Percentiles rank a stretch among this genome's conserved stretches.
Conservation (phyloP, 31 red algal genomes). For the Odonthalia washingtoniensis region DNA sequence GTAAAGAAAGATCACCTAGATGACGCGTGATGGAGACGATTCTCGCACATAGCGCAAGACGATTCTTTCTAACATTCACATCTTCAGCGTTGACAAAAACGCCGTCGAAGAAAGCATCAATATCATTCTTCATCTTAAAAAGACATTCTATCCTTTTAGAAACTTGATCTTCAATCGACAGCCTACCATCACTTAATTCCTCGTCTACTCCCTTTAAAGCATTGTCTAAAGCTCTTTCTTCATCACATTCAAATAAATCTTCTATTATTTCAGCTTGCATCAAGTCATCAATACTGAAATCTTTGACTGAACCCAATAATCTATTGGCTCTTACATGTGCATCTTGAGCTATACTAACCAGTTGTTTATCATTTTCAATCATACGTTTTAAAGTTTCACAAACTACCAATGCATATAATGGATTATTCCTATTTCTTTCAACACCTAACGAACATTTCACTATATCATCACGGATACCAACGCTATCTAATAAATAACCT, state of each 20-base stretch:
- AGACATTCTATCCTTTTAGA: slow-evolving; percentile 40
- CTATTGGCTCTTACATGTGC: slow-evolving; percentile 77
- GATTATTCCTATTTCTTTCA: slow-evolving; percentile 40
- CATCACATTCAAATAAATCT: slow-evolving; percentile 53
- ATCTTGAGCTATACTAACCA: slow-evolving; percentile 59
- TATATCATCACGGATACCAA: slow-evolving; percentile 62
- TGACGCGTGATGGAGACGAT: slow-evolving; percentile 57
- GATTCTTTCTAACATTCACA: slow-evolving; percentile 64
- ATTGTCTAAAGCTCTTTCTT: slow-evolving; percentile 58
- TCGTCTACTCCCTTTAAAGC: slow-evolving; percentile 40
- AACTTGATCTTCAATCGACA: slow-evolving; percentile 43
- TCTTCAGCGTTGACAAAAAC: slow-evolving; percentile 93
- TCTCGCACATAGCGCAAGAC: slow-evolving; percentile 74
- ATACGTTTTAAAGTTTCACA: slow-evolving; percentile 26
- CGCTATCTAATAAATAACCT: slow-evolving; percentile 67
- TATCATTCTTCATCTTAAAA: slow-evolving; percentile 45
- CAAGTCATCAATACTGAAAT: slow-evolving; percentile 2
- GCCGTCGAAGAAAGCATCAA: slow-evolving; percentile 89
- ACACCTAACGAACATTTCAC: slow-evolving; percentile 75
- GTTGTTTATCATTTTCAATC: slow-evolving; percentile 32
- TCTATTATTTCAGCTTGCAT: slow-evolving; percentile 31
- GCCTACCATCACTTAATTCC: slow-evolving; percentile 20
- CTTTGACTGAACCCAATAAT: slow-evolving; percentile 59
- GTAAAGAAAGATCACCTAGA: slow-evolving; percentile 63
- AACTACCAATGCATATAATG: slow-evolving; percentile 36